These are phyloP conservation scores for Lyophyllum semitale DNA, from an alignment of 768 basidiomycete species.

Conservation along the genomic window DNA sequence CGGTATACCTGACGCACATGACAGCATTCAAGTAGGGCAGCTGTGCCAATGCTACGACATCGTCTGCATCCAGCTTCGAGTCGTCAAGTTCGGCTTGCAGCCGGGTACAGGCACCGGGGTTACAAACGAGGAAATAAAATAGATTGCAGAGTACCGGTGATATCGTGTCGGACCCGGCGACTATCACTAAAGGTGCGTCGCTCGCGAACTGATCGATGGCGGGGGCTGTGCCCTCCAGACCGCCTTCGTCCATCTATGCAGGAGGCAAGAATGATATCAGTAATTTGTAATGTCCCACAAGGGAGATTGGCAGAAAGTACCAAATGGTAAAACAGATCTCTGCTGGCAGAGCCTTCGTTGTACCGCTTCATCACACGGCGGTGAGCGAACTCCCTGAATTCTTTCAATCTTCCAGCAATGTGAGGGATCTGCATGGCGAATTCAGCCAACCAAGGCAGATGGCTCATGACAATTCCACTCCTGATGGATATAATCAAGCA, in stretches of 20 bases:
- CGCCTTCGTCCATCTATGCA: constrained; percentile 22
- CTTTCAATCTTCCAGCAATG: constrained; percentile 13
- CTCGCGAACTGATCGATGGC: constrained; percentile 18
- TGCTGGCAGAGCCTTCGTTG: constrained; percentile 36
- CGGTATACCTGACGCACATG: constrained; percentile 31
- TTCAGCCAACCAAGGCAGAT: constrained; percentile 19
- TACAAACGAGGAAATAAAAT: constrained; percentile 17
- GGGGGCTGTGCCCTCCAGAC: constrained; percentile 13
- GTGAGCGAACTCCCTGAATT: constrained; percentile 41
- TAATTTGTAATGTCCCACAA: too few relatives aligned
- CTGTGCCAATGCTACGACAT: constrained; percentile 4
- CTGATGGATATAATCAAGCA: constrained; percentile 1
- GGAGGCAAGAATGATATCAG: not conserved
- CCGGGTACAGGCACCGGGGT: constrained; percentile 17
- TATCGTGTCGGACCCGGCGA: constrained; percentile 20
- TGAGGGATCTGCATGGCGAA: constrained; percentile 13
- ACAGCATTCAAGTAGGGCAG: constrained; percentile 29
- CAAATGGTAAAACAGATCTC: constrained; percentile 24
- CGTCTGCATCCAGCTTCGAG: not conserved
- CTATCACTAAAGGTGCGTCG: constrained; percentile 17
- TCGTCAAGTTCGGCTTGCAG: constrained; percentile 11
- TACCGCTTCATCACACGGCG: constrained; percentile 59
- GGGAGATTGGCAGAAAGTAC: constrained; percentile 5
- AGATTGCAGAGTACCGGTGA: constrained; percentile 17
- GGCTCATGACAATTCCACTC: constrained; percentile 13